Conservation (phyloP, 2,329 filamentous ascomycete species). For the Rhexocercosporidium sp. region DNA sequence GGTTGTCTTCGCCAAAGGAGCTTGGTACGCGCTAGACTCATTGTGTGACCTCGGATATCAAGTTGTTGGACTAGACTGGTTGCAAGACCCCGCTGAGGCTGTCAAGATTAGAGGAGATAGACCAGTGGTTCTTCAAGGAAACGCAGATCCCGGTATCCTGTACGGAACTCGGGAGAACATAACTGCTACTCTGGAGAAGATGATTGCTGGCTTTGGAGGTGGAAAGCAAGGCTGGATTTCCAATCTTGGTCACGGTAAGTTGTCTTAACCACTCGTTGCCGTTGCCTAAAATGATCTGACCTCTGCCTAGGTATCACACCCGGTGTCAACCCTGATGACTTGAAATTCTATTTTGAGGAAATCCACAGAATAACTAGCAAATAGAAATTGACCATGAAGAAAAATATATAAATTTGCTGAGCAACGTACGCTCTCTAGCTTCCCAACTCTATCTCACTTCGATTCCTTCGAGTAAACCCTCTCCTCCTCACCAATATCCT, state of each 20-base stretch:
- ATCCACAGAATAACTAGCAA: constrained; percentile 71
- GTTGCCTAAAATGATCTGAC: neutral
- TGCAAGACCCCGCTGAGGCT: constrained; percentile 86
- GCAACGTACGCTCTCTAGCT: neutral
- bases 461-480: constrained; percentile 47
- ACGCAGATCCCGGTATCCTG: constrained; percentile 90
- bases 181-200: constrained; percentile 79
- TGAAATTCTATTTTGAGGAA: constrained; percentile 94
- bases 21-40: constrained; percentile 91
- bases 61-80: constrained; percentile 93
- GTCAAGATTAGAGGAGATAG: constrained; percentile 79
- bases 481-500: constrained; percentile 60
- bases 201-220: constrained; percentile 83
- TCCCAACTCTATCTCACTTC: constrained; percentile 16
- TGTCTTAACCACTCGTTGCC: neutral
- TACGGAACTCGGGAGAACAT: constrained; percentile 87
- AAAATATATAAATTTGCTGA: constrained; percentile 1
- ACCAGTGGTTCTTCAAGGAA: constrained; percentile 83
- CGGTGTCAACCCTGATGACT: constrained; percentile 88
- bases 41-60: constrained; percentile 90
- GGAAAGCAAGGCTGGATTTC: constrained; percentile 94
- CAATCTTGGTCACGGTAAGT: constrained; percentile 90
- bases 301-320: constrained; percentile 78
- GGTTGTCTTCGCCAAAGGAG: constrained; percentile 98
- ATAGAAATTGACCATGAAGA: constrained; percentile 17